These are phyloP conservation scores for Knufia fluminis DNA, from an alignment of 2,329 filamentous ascomycete genomes.

Conservation along the genomic window DNA sequence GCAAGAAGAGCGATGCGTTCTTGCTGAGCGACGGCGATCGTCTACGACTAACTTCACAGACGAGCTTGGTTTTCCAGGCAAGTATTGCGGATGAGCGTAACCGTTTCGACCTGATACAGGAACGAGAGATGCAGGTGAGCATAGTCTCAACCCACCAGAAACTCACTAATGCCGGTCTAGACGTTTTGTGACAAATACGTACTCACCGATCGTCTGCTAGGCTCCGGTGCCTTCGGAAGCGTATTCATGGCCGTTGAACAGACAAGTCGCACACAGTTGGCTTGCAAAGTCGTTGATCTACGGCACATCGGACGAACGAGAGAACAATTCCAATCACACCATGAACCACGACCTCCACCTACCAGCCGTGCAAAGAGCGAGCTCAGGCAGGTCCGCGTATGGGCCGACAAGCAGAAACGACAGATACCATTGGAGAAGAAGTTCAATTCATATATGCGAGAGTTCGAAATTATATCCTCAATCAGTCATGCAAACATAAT, in stretches of 20 bases:
- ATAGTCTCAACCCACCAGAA: no score
- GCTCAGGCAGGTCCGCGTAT: constrained; percentile 15
- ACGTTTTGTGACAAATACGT: constrained; percentile 27
- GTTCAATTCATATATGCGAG: constrained; percentile 29
- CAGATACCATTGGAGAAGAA: constrained; percentile 24
- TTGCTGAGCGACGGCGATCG: constrained; percentile 33
- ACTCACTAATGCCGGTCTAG: no score
- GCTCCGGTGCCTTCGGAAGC: constrained; percentile 34
- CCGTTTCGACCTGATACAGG: constrained; percentile 25
- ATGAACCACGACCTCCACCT: constrained; percentile 17
- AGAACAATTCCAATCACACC: background rate
- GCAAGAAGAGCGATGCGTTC: constrained; percentile 27
- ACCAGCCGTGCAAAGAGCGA: constrained; percentile 15
- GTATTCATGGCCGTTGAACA: constrained; percentile 36
- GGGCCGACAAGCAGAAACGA: constrained; percentile 18
- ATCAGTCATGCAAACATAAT: constrained; percentile 55
- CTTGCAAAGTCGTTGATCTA: constrained; percentile 39
- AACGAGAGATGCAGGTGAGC: constrained; percentile 29
- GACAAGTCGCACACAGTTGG: constrained; percentile 28
- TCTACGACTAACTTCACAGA: constrained; percentile 23
- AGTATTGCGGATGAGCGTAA: background rate
- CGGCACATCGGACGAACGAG: constrained; percentile 20
- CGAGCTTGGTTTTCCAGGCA: constrained; percentile 2
- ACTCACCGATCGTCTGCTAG: constrained; percentile 33
- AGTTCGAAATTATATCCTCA: constrained; percentile 40